phyloP scores from a whole-genome alignment of 2,329 filamentous ascomycete species.

The Remersonia thermophila region DNA sequence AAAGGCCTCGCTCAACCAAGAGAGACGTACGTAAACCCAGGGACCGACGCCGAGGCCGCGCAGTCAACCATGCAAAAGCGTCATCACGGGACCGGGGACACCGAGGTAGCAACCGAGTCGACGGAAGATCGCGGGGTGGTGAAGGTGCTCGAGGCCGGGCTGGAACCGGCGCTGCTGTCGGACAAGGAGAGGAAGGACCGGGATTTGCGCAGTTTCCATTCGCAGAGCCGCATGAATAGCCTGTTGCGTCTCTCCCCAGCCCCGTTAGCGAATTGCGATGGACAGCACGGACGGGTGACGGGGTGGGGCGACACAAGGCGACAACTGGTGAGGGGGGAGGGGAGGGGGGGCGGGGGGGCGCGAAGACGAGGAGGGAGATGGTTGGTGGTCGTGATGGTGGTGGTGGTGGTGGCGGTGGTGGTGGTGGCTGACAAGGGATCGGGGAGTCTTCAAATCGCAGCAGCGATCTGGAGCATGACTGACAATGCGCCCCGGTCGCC shows the following conservation, averaged over 20 bases:
- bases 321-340: neutral
- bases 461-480: conserved; percentile 19
- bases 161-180: neutral
- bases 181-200: neutral
- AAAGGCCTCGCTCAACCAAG: no score
- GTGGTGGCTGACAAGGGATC: neutral
- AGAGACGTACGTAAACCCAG: no score
- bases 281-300: neutral
- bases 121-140: neutral
- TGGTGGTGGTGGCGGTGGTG: neutral
- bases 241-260: neutral
- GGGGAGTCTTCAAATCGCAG: conserved; percentile 12
- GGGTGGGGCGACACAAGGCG: neutral
- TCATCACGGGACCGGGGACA: no score
- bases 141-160: neutral
- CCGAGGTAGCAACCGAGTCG: neutral
- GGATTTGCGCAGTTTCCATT: neutral
- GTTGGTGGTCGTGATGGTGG: neutral
- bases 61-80: no score
- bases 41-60: no score
- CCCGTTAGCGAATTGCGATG: neutral
- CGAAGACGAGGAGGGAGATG: neutral
- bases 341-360: neutral
- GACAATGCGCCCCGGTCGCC: conserved; percentile 17
- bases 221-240: neutral